These are phyloP conservation scores for Crithidia acanthocephali DNA, from an alignment of 208 protist genomes.

Conservation along the genomic window DNA sequence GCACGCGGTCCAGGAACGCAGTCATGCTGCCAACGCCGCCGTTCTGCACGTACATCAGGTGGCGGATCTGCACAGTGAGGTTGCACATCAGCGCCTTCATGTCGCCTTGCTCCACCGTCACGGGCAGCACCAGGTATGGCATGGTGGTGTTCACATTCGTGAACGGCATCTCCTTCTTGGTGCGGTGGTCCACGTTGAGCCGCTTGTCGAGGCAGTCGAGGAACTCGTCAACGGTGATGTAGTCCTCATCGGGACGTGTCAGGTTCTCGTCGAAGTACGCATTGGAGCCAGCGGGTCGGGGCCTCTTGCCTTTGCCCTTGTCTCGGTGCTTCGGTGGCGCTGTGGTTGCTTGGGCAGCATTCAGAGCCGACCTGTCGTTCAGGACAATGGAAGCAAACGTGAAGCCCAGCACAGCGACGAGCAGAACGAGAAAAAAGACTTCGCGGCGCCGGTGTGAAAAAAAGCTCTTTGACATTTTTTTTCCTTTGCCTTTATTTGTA, in stretches of 20 bases:
- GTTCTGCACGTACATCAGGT: constrained; percentile 25
- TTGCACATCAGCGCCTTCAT: constrained; percentile 31
- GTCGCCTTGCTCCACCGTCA: constrained; percentile 23
- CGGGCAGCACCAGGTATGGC: constrained; percentile 6
- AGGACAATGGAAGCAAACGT: neutral
- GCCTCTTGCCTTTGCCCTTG: neutral
- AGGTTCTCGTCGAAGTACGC: constrained; percentile 13
- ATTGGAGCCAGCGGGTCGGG: neutral
- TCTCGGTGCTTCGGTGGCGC: neutral
- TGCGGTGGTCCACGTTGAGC: constrained; percentile 16
- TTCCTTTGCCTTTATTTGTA: too few relatives aligned
- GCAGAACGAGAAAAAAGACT: neutral
- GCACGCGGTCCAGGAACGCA: constrained; percentile 27
- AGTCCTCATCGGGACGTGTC: neutral
- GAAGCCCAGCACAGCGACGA: neutral
- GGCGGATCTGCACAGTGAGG: constrained; percentile 10
- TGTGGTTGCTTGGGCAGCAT: too few relatives aligned
- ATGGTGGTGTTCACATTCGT: constrained; percentile 5
- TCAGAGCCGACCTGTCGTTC: neutral
- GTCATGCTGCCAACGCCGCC: constrained; percentile 5
- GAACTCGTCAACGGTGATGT: neutral
- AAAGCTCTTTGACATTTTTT: neutral
- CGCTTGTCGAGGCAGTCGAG: constrained; percentile 4
- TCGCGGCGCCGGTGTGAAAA: neutral
- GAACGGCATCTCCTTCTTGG: neutral